Base-by-base conservation (phyloP, 1,284 basidiomycete species). In the Melanopsichium pennsylvanicum region DNA sequence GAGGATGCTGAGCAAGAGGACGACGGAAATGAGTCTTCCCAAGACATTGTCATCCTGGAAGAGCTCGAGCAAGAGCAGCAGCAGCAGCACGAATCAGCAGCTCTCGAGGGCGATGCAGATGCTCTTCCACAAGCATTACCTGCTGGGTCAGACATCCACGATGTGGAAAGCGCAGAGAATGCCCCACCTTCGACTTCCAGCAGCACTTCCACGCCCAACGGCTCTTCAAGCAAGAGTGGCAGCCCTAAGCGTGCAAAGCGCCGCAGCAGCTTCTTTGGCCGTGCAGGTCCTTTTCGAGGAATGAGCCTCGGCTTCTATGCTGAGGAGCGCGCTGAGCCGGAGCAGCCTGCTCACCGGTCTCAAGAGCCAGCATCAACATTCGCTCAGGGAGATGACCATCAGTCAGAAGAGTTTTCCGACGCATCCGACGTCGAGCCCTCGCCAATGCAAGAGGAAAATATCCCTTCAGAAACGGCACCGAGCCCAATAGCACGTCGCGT, bases 191-290 rank as follows among this genome's bases (percentile, higher is more conserved):
- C 55, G 4, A 29, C 41, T n/a, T 13, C 40, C 18, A 45, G 27
- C 41, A 32, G 21, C 37, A 41, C 11, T 31, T 36, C 48, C 10
- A 34, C 23, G 6, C 36, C 57, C 15, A 25, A 12, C 13, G 41
- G 18, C 7, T 52, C 63, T 5, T 57, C 63, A 19, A 46, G 41
- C 43, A 51, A 54, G 38, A 63, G 47, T 21, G 61, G 40, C 25
- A 67, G 58, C 32, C 68, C 68, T 12, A 71, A 68, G 39, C 58
- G 64, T 3, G 47, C 52, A 11, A 71, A 70, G 46, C 61, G 70
- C 23, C 60, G 70, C 29, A 70, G 61, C 56, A 70, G 70, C 52
- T 72, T 72, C 61, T 67, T 70, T 31, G 70, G 70, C 15, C 46
- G 70, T 5, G 66, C 70, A 12, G 61, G 66, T 3, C 60, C 67